Evolutionary conservation across 805 yeast species (phyloP), one percentile per base, ranked within the genome.

Genomic region (Kazachstania psychrophila): DNA sequence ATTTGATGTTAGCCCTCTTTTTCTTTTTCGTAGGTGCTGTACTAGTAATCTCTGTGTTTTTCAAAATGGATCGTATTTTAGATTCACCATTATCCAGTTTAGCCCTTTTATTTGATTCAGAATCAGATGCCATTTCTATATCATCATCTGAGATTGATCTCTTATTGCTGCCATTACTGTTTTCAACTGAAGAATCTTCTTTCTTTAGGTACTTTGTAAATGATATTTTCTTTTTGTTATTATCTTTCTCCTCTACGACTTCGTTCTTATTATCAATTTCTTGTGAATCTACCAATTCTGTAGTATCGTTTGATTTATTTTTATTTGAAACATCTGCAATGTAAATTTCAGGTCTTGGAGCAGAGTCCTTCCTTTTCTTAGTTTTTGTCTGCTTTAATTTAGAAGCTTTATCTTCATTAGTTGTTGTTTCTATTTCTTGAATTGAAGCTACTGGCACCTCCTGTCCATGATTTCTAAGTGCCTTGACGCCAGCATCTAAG

Each of bases 181-280:
- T 15, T n/a, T n/a, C n/a, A n/a, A n/a, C n/a, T 12, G 6, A 16
- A 6, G 33, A n/a, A 17, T 47, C 54, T 16, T 55, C 58, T 38
- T 54, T 58, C 23, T 58, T 58, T 29, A 56, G 31, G 36, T 58
- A 58, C 33, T 49, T 56, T 1, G 60, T 51, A 34, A 58, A 58
- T 16, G 62, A 54, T n/a, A 58, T 55, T 37, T 56, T 56, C 36
- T 58, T 58, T 39, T 54, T 54, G 10, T 48, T 45, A n/a, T 43
- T 48, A 10, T 41, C 50, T n/a, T 50, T 53, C 12, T 22, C 19
- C n/a, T 23, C 34, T 14, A n/a, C 13, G 4, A n/a, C 9, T 10
- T 16, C 23, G 11, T 15, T 38, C 27, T 33, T 23, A 6, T 22
- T 18, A 18, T 20, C 28, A 11, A 23, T 16, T 33, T 28, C 11